Evolutionary conservation across 2,329 filamentous ascomycete genomes (phyloP).

Genomic region (Penicillium occitanis): DNA sequence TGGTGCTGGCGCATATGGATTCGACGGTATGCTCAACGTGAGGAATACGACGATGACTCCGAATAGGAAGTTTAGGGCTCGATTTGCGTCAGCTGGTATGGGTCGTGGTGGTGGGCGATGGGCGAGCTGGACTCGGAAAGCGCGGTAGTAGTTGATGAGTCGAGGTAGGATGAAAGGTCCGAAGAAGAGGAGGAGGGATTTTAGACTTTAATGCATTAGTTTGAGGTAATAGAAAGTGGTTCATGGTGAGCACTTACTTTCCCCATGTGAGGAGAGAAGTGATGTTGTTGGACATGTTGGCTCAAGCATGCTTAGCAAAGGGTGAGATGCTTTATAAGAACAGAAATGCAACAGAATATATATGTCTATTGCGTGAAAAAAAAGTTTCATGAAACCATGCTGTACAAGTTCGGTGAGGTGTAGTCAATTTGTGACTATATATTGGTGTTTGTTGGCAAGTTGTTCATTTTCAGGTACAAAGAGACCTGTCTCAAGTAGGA

Average conservation of each 20-base stretch:
- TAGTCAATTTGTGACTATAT: neutral
- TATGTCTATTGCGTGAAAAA: neutral
- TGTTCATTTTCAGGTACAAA: slow-evolving; percentile 7
- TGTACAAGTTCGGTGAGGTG: neutral
- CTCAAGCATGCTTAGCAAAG: slow-evolving; percentile 7
- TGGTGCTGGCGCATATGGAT: slow-evolving; percentile 49
- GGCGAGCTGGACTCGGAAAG: slow-evolving; percentile 34
- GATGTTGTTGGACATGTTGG: slow-evolving; percentile 15
- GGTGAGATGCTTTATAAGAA: neutral
- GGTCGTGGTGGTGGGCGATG: slow-evolving; percentile 40
- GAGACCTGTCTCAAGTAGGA: neutral
- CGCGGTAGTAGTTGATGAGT: slow-evolving; percentile 39
- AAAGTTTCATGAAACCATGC: neutral
- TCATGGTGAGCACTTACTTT: slow-evolving; percentile 13
- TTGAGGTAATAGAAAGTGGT: neutral
- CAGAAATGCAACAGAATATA: neutral
- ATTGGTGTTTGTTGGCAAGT: neutral
- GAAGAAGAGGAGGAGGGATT: slow-evolving; percentile 46
- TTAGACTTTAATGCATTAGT: slow-evolving; percentile 34
- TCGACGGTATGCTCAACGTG: slow-evolving; percentile 66
- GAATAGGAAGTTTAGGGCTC: slow-evolving; percentile 53
- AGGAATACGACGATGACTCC: slow-evolving; percentile 55
- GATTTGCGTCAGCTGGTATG: slow-evolving; percentile 35
- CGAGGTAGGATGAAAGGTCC: slow-evolving; percentile 44
- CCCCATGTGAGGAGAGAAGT: slow-evolving; percentile 19